Evolutionary conservation across 2,329 filamentous ascomycete species (phyloP), one percentile per base, ranked within the genome.

Genomic region (Sclerotinia sclerotiorum): DNA sequence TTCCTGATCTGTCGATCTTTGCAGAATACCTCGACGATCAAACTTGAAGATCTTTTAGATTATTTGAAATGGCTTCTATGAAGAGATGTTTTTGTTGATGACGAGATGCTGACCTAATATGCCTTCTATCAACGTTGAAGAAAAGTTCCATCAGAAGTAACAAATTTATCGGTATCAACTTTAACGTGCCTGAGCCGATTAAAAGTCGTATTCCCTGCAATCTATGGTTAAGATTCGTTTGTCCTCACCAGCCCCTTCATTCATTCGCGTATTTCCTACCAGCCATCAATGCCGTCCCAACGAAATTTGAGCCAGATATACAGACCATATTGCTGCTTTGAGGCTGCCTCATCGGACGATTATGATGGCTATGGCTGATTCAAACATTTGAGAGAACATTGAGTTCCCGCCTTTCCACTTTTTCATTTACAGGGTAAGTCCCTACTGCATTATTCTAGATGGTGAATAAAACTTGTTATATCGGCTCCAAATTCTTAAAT

Each of bases 1-100:
- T 64, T 54, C 21, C 44, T 60, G 1, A 27, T 24, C n/a, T 62
- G 65, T 55, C 35, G 56, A 67, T 67, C 56, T 67, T 61, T 62
- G 24, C 65, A 62, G 29, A 29, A 29, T 46, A 42, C 42, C 32
- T 24, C 29, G 17, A 46, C 39, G n/a, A 49, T n/a, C 32, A 35
- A 61, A 49, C 21, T 6, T 61, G 13, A 32, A 49, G 58, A 8
- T 17, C 35, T 32, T 7, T 49, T 35, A 49, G 58, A 61, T 24
- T 44, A 24, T 35, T 49, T 27, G 2, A n/a, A 49, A 19, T 35
- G 29, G n/a, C 19, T 13, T 49, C 19, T 19, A 29, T 55, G 13
- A 3, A n/a, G 27, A 35, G 11, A 4, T 48, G 29, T 10, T 32
- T 46, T 15, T 11, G 21, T 32, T 48, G 27, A 63, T 51, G 48